These are phyloP conservation scores for Triangularia verruculosa DNA, from an alignment of 2,329 filamentous ascomycete genomes.

Conservation along the genomic window DNA sequence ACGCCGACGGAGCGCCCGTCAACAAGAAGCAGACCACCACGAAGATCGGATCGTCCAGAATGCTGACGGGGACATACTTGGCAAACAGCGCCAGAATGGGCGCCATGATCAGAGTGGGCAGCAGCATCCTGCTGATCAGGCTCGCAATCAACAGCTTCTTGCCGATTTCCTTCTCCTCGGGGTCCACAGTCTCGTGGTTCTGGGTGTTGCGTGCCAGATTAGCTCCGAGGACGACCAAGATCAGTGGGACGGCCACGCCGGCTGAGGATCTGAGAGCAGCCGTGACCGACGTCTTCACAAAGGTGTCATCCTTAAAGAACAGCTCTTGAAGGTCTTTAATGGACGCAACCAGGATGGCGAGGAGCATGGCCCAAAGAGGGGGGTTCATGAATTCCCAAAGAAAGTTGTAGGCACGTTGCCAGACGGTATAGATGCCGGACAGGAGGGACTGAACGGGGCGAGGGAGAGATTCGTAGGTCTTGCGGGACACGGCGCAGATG, in stretches of 20 bases:
- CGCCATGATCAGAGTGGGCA: conserved; percentile 89
- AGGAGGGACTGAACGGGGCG: conserved; percentile 39
- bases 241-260: conserved; percentile 89
- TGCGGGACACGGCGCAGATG: conserved; percentile 22
- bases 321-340: conserved; percentile 76
- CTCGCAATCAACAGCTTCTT: conserved; percentile 82
- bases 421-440: conserved; percentile 33
- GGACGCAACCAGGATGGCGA: conserved; percentile 86
- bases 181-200: conserved; percentile 60
- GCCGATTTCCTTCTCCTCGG: conserved; percentile 66
- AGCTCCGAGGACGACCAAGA: conserved; percentile 90
- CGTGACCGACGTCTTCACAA: conserved; percentile 89
- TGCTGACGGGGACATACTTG: conserved; percentile 88
- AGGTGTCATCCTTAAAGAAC: conserved; percentile 87
- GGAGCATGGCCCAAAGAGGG: conserved; percentile 93
- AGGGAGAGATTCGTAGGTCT: conserved; percentile 41
- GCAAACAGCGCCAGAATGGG: conserved; percentile 82
- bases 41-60: conserved; percentile 96
- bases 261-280: conserved; percentile 81
- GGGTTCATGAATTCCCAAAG: conserved; percentile 97
- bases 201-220: conserved; percentile 92
- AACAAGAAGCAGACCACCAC: conserved; percentile 97
- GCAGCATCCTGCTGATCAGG: conserved; percentile 83
- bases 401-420: conserved; percentile 55
- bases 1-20: conserved; percentile 85